phyloP scores from a whole-genome alignment of 1,139 yeast genomes.

The Candida tetrigidarum region DNA sequence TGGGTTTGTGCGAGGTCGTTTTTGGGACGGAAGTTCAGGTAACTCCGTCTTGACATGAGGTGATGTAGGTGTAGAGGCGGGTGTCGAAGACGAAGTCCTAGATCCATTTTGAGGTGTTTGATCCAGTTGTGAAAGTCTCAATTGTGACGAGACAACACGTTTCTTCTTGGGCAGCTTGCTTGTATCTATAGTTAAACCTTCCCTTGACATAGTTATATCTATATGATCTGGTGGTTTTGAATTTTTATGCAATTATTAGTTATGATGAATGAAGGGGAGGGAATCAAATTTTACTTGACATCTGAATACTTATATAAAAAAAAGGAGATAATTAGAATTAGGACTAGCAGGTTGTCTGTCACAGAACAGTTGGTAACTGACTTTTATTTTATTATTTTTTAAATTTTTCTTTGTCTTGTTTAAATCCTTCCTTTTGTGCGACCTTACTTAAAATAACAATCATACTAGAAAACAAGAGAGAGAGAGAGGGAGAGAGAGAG shows the following conservation, averaged over 20 bases:
- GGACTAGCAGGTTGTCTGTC: background rate
- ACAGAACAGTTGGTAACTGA: background rate
- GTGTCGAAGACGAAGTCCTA: background rate
- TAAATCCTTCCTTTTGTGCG: background rate
- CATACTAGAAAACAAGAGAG: background rate
- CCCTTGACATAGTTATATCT: background rate
- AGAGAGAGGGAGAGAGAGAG: background rate
- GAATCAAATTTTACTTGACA: background rate
- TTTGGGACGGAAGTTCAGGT: background rate
- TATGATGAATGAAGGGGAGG: too few relatives aligned
- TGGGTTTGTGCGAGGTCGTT: background rate
- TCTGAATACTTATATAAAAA: background rate
- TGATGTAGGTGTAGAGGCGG: background rate
- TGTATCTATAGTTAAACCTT: background rate
- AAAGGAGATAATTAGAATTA: too few relatives aligned
- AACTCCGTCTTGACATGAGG: background rate
- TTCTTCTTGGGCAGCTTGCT: conserved; percentile 5
- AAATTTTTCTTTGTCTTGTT: background rate
- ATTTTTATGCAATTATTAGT: too few relatives aligned
- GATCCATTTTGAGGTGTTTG: background rate
- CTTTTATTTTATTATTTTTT: too few relatives aligned
- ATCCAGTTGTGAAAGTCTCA: conserved; percentile 12
- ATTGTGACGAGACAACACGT: conserved; percentile 8
- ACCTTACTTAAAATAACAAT: background rate
- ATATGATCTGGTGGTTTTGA: too few relatives aligned